Base-by-base conservation (phyloP, 495 filamentous ascomycete species). In the Penicillium cinerascens region DNA sequence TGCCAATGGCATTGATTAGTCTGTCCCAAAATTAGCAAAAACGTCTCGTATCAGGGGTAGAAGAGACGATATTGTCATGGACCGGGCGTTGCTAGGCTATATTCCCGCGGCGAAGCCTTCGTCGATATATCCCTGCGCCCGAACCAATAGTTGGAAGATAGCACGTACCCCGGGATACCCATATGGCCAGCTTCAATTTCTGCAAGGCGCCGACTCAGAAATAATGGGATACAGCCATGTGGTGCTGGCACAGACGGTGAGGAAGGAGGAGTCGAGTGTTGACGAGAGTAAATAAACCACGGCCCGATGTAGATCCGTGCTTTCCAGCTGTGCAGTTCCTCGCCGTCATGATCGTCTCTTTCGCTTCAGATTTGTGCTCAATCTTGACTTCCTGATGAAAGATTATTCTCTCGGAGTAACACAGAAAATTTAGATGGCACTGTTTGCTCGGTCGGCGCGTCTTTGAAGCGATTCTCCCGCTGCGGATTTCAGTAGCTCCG, bases 1-100 rank as follows among this genome's bases (percentile, higher is more conserved):
- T 66, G 21, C 92, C 92, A 53, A 98, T 89, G 66, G 95, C 89
- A 60, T 85, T 84, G 67, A 92, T 92, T 40, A 98, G 87, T 13
- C 92, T 97, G 52, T 49, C 27, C 22, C 9, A 23, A 16, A 39
- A 48, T 77, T 36, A 74, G 53, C 26, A 4, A 33, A n/a, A 42
- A 20, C 7, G 22, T 4, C 5, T 7, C 26, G 23, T 18, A 43
- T 7, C 1, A 39, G 15, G 4, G 26, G 9, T 36, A 3, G 17
- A 10, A n/a, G 4, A 6, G 40, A 38, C 17, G 3, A 16, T 9
- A 6, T 3, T n/a, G 20, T 25, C 7, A n/a, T n/a, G 11, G 18
- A 13, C 27, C 4, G 29, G 10, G 27, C 15, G 42, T 42, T 49
- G 44, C 49, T 49, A 36, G 35, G 54, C 39, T 20, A 16, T 21